These are phyloP conservation scores for Crepidotus variabilis DNA, from an alignment of 768 basidiomycete species.

Conservation along the genomic window DNA sequence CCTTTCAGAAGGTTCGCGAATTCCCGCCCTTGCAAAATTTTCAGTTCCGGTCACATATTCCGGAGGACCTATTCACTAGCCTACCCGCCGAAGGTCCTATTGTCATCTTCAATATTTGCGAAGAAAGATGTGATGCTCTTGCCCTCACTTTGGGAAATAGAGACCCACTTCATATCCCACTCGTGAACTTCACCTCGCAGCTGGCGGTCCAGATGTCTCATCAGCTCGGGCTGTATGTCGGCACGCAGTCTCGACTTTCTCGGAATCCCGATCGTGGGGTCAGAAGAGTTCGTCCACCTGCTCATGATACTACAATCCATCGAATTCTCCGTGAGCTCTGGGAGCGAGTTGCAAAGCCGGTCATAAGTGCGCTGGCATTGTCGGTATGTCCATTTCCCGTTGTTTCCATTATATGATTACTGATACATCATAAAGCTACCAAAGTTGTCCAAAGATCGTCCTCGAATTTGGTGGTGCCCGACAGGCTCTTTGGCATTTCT, in stretches of 20 bases:
- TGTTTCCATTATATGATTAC: not conserved
- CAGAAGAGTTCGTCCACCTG: not conserved
- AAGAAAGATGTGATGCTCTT: conserved; percentile 18
- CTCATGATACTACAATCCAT: not conserved
- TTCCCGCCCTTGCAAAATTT: conserved; percentile 17
- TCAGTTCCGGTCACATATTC: conserved; percentile 7
- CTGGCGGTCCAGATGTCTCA: not conserved
- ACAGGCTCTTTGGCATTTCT: conserved; percentile 24
- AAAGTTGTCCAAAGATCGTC: not conserved
- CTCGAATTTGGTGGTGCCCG: conserved; percentile 24
- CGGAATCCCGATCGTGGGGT: too few relatives aligned
- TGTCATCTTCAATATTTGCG: conserved; percentile 17
- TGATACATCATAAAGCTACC: not conserved
- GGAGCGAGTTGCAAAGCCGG: not conserved
- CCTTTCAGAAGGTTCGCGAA: conserved; percentile 7
- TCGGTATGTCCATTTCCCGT: not conserved
- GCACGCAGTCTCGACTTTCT: not conserved
- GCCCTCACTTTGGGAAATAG: conserved; percentile 4
- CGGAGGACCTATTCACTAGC: not conserved
- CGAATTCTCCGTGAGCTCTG: not conserved
- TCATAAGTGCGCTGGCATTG: not conserved
- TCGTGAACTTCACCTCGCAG: conserved; percentile 4
- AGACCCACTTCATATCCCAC: conserved; percentile 8
- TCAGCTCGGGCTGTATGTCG: not conserved
- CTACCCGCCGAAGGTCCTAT: conserved; percentile 12